These are phyloP conservation scores for Ophiobolus disseminans DNA, from an alignment of 2,329 filamentous ascomycete genomes.

Conservation along the genomic window DNA sequence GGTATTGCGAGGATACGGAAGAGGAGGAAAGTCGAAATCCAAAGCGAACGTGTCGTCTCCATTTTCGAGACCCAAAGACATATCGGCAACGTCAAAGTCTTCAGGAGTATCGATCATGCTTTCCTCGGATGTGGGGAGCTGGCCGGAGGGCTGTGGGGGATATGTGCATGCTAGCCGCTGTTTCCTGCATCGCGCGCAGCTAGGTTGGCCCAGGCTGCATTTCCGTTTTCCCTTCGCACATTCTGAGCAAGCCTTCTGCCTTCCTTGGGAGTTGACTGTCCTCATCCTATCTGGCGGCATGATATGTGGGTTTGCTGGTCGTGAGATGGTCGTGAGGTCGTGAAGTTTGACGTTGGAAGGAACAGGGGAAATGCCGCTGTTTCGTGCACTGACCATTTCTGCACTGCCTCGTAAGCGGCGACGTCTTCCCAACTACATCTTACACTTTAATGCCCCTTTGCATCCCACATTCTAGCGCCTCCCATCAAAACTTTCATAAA, in stretches of 20 bases:
- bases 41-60: conserved; percentile 2
- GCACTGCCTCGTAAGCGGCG: too few species aligned
- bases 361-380: neutral
- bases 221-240: conserved; percentile 66
- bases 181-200: conserved; percentile 61
- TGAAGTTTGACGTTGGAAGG: conserved; percentile 2
- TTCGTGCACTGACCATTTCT: neutral
- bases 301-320: neutral
- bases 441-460: too few species aligned
- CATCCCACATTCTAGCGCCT: too few species aligned
- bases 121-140: neutral
- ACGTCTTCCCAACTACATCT: too few species aligned
- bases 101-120: conserved; percentile 8
- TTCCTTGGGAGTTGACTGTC: conserved; percentile 29
- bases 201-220: conserved; percentile 61
- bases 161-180: conserved; percentile 60
- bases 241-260: conserved; percentile 63
- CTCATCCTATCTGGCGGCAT: conserved; percentile 52
- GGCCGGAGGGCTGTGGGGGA: conserved; percentile 17
- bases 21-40: conserved; percentile 12
- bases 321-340: neutral
- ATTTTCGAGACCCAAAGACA: conserved; percentile 21
- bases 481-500: too few species aligned
- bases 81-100: conserved; percentile 21
- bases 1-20: conserved; percentile 3